A percentile compares a stretch with the other conserved stretches of the same genome.
Evolutionary conservation across 305 asterid species (phyloP).

Genomic region (Fraxinus paxiana): DNA sequence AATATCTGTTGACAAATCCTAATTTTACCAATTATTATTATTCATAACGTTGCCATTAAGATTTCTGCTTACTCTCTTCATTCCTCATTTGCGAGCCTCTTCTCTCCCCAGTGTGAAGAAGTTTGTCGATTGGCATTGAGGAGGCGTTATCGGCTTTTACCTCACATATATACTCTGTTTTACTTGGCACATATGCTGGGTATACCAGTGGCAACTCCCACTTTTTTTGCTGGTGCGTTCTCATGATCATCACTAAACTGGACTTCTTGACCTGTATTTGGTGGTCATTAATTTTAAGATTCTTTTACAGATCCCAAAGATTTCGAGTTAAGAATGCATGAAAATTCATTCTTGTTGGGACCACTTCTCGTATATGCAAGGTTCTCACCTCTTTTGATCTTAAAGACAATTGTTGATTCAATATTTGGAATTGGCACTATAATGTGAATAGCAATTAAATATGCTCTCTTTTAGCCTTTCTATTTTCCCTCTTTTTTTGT

Average conservation of each 20-base stretch:
- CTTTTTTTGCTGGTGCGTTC: conserved; percentile 70
- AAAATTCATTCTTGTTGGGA: conserved; percentile 85
- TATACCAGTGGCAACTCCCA: conserved; percentile 76
- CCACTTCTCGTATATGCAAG: conserved; percentile 82
- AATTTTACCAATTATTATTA: background rate
- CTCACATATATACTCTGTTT: conserved; percentile 85
- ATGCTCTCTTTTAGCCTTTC: background rate
- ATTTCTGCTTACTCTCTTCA: conserved; percentile 4
- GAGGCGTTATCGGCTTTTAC: conserved; percentile 84
- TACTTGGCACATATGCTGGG: conserved; percentile 81
- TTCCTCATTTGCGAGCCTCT: background rate
- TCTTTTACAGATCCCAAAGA: conserved; percentile 68
- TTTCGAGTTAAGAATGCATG: conserved; percentile 66
- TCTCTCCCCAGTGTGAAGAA: conserved; percentile 66
- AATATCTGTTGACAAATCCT: background rate
- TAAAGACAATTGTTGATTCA: background rate
- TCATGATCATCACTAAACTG: conserved; percentile 9
- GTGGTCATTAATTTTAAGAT: conserved; percentile 18
- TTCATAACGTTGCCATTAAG: background rate
- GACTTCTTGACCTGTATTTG: conserved; percentile 7
- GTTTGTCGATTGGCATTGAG: conserved; percentile 89
- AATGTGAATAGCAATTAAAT: background rate
- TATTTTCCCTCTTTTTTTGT: background rate
- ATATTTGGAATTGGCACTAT: background rate
- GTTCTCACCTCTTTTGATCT: conserved; percentile 35